phyloP scores from a whole-genome alignment of 805 yeast genomes.

The Kodamaea neixiangensis region DNA sequence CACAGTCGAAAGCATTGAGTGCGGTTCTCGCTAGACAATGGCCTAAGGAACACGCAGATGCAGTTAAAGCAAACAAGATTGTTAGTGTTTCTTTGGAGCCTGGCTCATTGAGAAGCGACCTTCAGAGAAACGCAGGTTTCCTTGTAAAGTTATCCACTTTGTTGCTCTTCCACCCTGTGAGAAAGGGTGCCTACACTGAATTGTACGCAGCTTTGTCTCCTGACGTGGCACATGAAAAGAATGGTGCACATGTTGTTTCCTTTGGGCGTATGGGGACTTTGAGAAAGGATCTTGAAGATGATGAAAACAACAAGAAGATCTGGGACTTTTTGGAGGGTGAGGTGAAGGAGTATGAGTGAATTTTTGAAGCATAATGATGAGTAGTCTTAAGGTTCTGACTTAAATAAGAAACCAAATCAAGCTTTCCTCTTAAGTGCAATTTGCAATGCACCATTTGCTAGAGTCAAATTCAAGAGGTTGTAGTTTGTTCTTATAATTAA shows the following conservation, averaged over 20 bases:
- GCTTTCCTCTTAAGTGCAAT: too few relatives aligned
- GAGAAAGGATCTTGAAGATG: constrained; percentile 37
- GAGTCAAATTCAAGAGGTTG: too few relatives aligned
- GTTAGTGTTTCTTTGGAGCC: constrained; percentile 43
- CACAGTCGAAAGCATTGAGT: constrained; percentile 46
- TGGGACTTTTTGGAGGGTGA: constrained; percentile 37
- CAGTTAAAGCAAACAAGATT: constrained; percentile 20
- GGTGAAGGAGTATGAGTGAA: background rate
- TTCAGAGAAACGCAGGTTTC: constrained; percentile 27
- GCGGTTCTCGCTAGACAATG: constrained; percentile 38
- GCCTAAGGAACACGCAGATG: constrained; percentile 29
- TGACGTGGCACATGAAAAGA: constrained; percentile 28
- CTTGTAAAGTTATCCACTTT: background rate
- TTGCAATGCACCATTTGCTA: too few relatives aligned
- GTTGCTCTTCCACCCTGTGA: constrained; percentile 21
- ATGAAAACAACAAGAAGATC: constrained; percentile 31
- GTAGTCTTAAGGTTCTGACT: too few relatives aligned
- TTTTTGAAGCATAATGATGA: too few relatives aligned
- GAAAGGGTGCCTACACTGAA: constrained; percentile 47
- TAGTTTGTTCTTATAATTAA: too few relatives aligned
- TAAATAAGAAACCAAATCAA: too few relatives aligned
- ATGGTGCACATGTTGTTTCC: constrained; percentile 39
- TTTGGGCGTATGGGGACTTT: constrained; percentile 33
- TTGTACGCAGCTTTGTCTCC: constrained; percentile 46
- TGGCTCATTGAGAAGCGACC: constrained; percentile 38